These are phyloP conservation scores for Acanthochlamys bracteata DNA, from an alignment of 106 monocot species.

Conservation along the genomic window DNA sequence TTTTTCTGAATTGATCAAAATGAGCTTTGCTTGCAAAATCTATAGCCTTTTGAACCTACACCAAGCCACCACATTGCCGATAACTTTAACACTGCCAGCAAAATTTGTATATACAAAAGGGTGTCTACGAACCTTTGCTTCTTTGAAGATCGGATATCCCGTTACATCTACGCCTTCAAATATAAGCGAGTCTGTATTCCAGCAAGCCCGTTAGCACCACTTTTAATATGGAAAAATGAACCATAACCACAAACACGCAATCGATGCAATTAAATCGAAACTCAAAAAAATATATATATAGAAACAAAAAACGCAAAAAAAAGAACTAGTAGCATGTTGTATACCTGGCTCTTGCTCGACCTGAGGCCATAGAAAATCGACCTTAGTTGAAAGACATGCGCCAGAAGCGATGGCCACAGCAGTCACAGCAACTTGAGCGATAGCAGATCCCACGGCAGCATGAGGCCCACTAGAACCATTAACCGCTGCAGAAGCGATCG, in stretches of 20 bases:
- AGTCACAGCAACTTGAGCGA: constrained; percentile 84
- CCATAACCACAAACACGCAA: too few relatives aligned
- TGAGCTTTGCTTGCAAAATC: constrained; percentile 85
- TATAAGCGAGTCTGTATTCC: constrained; percentile 68
- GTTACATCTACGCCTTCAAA: constrained; percentile 91
- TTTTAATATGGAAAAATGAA: too few relatives aligned
- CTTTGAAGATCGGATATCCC: constrained; percentile 76
- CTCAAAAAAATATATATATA: too few relatives aligned
- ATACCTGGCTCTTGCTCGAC: constrained; percentile 65
- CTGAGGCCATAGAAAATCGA: constrained; percentile 86
- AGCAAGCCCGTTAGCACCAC: too few relatives aligned
- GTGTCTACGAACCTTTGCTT: constrained; percentile 57
- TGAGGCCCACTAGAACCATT: constrained; percentile 33
- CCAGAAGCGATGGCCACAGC: constrained; percentile 96
- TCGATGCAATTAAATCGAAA: too few relatives aligned
- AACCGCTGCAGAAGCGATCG: constrained; percentile 39
- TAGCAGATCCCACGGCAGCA: constrained; percentile 63
- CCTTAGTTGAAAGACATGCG: constrained; percentile 91
- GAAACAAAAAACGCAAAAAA: too few relatives aligned
- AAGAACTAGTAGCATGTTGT: too few relatives aligned
- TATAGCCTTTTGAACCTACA: constrained; percentile 84
- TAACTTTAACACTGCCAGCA: too few relatives aligned
- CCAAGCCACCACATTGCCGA: too few relatives aligned
- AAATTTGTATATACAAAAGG: too few relatives aligned
- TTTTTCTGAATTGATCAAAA: constrained; percentile 68